Percentiles rank a stretch among this genome's conserved stretches.
Conservation (phyloP, 2,329 filamentous ascomycete species). For the Stachybotrys echinatus region DNA sequence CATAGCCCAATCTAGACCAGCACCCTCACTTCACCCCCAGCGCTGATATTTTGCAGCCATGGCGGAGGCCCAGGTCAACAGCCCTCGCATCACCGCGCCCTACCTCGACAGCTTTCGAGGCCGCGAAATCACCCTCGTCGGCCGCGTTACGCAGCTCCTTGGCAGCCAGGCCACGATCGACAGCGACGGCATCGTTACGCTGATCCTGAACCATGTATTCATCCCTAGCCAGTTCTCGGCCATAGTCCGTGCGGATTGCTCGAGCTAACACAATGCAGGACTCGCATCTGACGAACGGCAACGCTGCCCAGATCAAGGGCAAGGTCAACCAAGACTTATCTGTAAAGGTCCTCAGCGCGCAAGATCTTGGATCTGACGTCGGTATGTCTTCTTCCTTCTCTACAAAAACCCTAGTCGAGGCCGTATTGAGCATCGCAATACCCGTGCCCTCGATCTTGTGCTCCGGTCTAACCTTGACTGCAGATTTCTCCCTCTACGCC, state of each 20-base stretch:
- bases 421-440: neutral
- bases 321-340: slow-evolving; percentile 71
- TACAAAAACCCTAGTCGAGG: slow-evolving; percentile 3
- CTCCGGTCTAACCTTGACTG: neutral
- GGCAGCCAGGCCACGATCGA: slow-evolving; percentile 79
- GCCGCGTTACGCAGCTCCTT: slow-evolving; percentile 76
- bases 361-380: slow-evolving; percentile 63
- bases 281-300: slow-evolving; percentile 61
- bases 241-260: too few relatives aligned
- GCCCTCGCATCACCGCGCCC: slow-evolving; percentile 76
- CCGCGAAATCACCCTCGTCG: slow-evolving; percentile 76
- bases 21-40: neutral
- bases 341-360: slow-evolving; percentile 63
- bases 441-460: slow-evolving; percentile 1
- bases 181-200: slow-evolving; percentile 69
- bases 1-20: too few relatives aligned
- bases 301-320: slow-evolving; percentile 71
- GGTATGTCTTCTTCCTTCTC: slow-evolving; percentile 49
- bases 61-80: slow-evolving; percentile 59
- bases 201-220: slow-evolving; percentile 67
- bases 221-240: slow-evolving; percentile 1
- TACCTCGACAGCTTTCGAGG: slow-evolving; percentile 73
- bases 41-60: slow-evolving; percentile 26
- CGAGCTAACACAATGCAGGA: slow-evolving; percentile 55
- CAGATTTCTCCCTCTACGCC: slow-evolving; percentile 72